phyloP scores from a whole-genome alignment of 2,329 filamentous ascomycete genomes.

The Colletotrichum limetticola region DNA sequence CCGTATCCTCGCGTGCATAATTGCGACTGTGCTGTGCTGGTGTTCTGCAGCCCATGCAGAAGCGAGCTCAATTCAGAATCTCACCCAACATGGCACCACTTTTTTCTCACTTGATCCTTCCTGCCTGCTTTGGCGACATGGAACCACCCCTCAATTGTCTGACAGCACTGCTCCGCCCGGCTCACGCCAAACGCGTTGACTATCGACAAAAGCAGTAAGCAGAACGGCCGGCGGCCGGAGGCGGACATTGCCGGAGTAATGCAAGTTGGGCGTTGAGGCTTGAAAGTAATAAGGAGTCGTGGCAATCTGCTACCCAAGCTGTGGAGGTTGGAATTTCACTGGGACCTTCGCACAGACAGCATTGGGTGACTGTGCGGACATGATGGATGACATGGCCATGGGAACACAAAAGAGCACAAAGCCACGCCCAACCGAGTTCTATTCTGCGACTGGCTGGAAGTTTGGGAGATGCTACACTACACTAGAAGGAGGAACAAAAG shows the following conservation, averaged over 20 bases:
- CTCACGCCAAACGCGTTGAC: background rate
- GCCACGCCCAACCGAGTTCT: background rate
- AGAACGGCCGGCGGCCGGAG: background rate
- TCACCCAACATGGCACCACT: background rate
- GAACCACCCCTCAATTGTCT: background rate
- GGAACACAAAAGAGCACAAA: constrained; percentile 8
- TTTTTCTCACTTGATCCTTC: background rate
- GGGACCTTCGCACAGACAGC: constrained; percentile 1
- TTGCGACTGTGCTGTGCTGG: background rate
- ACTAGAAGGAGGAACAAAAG: background rate
- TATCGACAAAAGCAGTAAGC: constrained; percentile 13
- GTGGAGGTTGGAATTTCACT: background rate
- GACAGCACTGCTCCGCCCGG: background rate
- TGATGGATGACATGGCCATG: background rate
- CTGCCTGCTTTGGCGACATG: background rate
- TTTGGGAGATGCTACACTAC: background rate
- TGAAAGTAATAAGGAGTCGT: background rate
- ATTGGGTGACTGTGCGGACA: too few relatives aligned
- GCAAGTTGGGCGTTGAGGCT: background rate
- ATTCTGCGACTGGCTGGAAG: background rate
- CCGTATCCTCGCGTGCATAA: too few relatives aligned
- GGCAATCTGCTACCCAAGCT: too few relatives aligned
- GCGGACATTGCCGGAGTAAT: constrained; percentile 5
- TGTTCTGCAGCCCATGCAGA: background rate
- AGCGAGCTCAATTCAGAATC: background rate